Evolutionary conservation across 495 filamentous ascomycete species (phyloP).

Genomic region (Neurospora discreta): DNA sequence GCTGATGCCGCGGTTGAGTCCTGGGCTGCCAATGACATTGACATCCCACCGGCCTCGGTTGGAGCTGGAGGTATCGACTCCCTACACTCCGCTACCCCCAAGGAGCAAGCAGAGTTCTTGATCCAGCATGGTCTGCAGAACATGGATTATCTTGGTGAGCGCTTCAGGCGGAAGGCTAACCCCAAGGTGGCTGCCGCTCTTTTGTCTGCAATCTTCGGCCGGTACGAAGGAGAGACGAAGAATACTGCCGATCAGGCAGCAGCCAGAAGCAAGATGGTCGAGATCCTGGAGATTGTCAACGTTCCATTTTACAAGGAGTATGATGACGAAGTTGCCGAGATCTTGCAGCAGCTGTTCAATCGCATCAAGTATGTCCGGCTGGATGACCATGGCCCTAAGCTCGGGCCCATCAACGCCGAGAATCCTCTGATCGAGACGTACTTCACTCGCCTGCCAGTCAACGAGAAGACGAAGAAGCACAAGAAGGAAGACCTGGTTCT

Average conservation of each 20-base stretch:
- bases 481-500: slow-evolving; percentile 66
- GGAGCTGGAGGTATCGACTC: slow-evolving; percentile 32
- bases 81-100: slow-evolving; percentile 24
- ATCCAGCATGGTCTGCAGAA: slow-evolving; percentile 50
- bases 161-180: slow-evolving; percentile 60
- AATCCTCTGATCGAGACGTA: slow-evolving; percentile 89
- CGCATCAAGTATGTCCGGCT: slow-evolving; percentile 86
- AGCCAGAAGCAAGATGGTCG: slow-evolving; percentile 39
- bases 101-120: slow-evolving; percentile 44
- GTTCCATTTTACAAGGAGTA: slow-evolving; percentile 83
- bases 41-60: slow-evolving; percentile 33
- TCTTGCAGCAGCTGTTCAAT: slow-evolving; percentile 84
- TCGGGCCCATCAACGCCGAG: slow-evolving; percentile 62
- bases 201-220: slow-evolving; percentile 57
- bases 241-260: slow-evolving; percentile 32
- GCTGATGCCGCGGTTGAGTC: slow-evolving; percentile 53
- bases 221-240: slow-evolving; percentile 40
- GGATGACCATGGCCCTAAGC: slow-evolving; percentile 82
- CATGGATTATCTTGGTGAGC: slow-evolving; percentile 61
- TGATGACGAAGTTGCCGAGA: slow-evolving; percentile 68
- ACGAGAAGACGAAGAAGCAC: slow-evolving; percentile 67
- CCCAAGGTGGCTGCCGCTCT: slow-evolving; percentile 58
- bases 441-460: slow-evolving; percentile 82
- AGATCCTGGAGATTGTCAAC: slow-evolving; percentile 76
- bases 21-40: slow-evolving; percentile 52